Conservation (phyloP, 176 grass and related monocot genomes). For the Panicum miliaceum region DNA sequence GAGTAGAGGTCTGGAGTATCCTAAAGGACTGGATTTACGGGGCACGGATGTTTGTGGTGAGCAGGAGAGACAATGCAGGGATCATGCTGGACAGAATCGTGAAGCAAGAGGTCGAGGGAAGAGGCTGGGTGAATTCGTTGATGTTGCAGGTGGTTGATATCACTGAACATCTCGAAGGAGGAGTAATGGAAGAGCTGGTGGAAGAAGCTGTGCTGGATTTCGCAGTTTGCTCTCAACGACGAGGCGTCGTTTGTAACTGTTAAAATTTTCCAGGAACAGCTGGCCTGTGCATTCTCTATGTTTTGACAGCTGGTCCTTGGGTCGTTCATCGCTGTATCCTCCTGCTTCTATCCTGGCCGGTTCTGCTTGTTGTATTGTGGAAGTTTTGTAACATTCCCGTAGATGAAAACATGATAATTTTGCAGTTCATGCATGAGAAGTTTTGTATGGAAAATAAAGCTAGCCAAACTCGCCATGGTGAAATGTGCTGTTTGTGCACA, state of each 20-base stretch:
- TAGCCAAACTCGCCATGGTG: not conserved
- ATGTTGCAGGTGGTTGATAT: slow-evolving; percentile 67
- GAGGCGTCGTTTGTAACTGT: slow-evolving; percentile 8
- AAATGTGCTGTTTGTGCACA: not conserved
- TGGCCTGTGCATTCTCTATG: not conserved
- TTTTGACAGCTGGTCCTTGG: slow-evolving; percentile 4
- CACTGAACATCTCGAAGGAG: slow-evolving; percentile 52
- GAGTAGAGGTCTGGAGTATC: slow-evolving; percentile 63
- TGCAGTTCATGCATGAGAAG: not conserved
- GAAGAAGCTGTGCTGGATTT: slow-evolving; percentile 66
- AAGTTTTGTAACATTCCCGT: not conserved
- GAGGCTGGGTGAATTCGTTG: slow-evolving; percentile 55
- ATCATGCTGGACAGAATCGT: slow-evolving; percentile 57
- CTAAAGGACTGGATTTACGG: slow-evolving; percentile 69
- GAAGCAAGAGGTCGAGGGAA: slow-evolving; percentile 69
- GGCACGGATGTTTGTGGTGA: slow-evolving; percentile 41
- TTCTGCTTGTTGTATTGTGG: not conserved
- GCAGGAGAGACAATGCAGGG: slow-evolving; percentile 45
- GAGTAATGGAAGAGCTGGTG: slow-evolving; percentile 71
- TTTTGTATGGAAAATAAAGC: not conserved
- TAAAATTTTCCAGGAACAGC: not conserved
- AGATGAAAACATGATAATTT: slow-evolving; percentile 3
- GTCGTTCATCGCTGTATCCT: not conserved
- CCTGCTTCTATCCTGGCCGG: not conserved
- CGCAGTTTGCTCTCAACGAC: slow-evolving; percentile 18